A percentile compares a stretch with the other conserved stretches of the same genome.
Conservation (phyloP, 768 basidiomycete species). For the Boletus vermiculosoides region DNA sequence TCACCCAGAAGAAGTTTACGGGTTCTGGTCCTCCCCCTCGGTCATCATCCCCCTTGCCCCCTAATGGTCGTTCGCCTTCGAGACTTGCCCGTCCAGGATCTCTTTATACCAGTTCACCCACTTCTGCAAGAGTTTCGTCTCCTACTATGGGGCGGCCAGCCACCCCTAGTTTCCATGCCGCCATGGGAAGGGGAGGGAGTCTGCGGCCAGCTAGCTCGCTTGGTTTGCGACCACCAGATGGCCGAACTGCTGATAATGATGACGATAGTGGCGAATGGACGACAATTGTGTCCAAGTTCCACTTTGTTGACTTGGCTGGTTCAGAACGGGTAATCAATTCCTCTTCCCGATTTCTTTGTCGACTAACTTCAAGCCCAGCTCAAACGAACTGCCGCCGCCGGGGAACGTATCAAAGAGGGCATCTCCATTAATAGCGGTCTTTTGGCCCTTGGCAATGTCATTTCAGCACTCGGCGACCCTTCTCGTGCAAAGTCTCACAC, state of each 20-base stretch:
- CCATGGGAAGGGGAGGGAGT: slow-evolving; percentile 66
- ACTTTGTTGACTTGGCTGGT: slow-evolving; percentile 97
- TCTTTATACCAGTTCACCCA: slow-evolving; percentile 49
- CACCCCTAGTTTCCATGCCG: slow-evolving; percentile 76
- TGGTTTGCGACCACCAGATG: slow-evolving; percentile 61
- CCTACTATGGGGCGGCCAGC: slow-evolving; percentile 76
- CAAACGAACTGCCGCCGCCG: slow-evolving; percentile 93
- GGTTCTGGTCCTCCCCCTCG: slow-evolving; percentile 70
- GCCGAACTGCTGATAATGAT: slow-evolving; percentile 39
- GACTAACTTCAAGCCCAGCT: slow-evolving; percentile 49
- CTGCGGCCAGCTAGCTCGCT: slow-evolving; percentile 79
- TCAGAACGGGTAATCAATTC: slow-evolving; percentile 73
- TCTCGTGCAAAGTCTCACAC: slow-evolving; percentile 80
- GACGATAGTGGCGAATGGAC: slow-evolving; percentile 81
- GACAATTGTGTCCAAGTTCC: slow-evolving; percentile 92
- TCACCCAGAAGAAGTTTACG: slow-evolving; percentile 85
- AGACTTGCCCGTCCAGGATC: slow-evolving; percentile 84
- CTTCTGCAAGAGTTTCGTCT: slow-evolving; percentile 54
- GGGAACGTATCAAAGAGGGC: slow-evolving; percentile 98
- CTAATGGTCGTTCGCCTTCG: slow-evolving; percentile 71
- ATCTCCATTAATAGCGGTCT: slow-evolving; percentile 98
- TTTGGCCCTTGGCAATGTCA: slow-evolving; percentile 95
- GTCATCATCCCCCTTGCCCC: slow-evolving; percentile 75
- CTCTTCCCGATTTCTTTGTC: slow-evolving; percentile 3
- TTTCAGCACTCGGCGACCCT: slow-evolving; percentile 95